Evolutionary conservation across 2,329 filamentous ascomycete genomes (phyloP), one percentile per base, ranked within the genome.

Genomic region (Fusarium papillatum): DNA sequence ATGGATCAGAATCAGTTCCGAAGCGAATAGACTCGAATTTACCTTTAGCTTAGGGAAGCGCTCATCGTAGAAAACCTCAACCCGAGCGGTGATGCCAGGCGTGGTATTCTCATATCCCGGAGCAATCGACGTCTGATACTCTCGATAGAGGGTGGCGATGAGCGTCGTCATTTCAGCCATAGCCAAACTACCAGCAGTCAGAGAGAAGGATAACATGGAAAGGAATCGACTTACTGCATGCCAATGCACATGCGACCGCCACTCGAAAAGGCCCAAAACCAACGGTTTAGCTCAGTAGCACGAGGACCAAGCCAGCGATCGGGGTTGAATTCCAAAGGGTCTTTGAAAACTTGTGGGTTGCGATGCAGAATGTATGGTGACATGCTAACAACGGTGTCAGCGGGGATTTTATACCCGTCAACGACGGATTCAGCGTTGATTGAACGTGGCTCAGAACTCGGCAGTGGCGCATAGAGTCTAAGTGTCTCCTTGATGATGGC

Each of bases 401-500:
- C 78, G 0, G 80, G 80, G 11, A 82, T 76, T 0, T 39, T 24
- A 22, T 79, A 82, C 3, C 78, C 80, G 17, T 81, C 77, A 2
- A 82, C 70, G 0, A 65, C 65, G 1, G 72, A 68, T 10, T 75
- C 78, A 3, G 31, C 34, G 0, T 69, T 68, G 1, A 76, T 31
- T 38, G 84, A 85, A 7, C 89, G 83, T 9, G 89, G 89, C 64
- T 90, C 85, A 0, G 85, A 87, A 29, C 87, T 87, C 1, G 89
- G 88, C 10, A 90, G 82, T 0, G 89, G 88, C 14, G 88, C 84
- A 57, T 88, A 87, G 1, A 90, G 79, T 1, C 88, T 80, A 5
- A 90, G 75, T 0, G 87, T 87, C 76, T 90, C 88, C 57, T 87
- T 88, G 73, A 90, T 84, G 2, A 90, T 81, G 2, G 87, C 87